Base-by-base conservation (phyloP, 2,329 filamentous ascomycete species). In the Sphaerulina vaccinii region DNA sequence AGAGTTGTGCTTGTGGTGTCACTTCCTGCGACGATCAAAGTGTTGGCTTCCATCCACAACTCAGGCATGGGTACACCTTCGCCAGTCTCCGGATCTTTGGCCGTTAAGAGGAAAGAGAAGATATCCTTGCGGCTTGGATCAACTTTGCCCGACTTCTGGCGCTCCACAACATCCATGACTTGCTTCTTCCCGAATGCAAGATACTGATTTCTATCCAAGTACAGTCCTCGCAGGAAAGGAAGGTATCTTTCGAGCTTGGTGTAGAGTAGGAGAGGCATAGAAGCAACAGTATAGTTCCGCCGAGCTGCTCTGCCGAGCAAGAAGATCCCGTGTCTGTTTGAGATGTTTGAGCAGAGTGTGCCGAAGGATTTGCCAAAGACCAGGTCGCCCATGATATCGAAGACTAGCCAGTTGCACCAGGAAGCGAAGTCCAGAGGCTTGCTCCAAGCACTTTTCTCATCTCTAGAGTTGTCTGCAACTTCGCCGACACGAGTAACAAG, bases 331-430 rank as follows among this genome's bases (percentile, higher is more conserved):
- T 71, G 68, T 13, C 75, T 64, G 38, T 63, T 63, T 45, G 65
- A 59, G 10, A 58, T 52, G 40, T 53, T 52, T 2, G 53, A 53
- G 2, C 59, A 58, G 1, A 65, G 54, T 1, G 58, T 65, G n/a
- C 58, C 62, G 35, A 65, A 65, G 0, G 62, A 61, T n/a, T 56
- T 51, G 2, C 73, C 72, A 57, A 76, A 73, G 21, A 70, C 70
- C 16, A 77, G 58, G 53, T 78, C 75, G 10, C 74, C 75, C 72
- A 80, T 79, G 50, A 79, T 72, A 51, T 80, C 77, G 54, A 79
- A 75, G 9, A 74, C 70, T 32, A 79, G 61, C 65, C 70, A 77
- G 52, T 73, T 62, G 49, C 51, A 59, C 59, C 59, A 61, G 13
- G 47, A 38, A 10, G 59, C 56, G 52, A 64, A 57, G 18, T 64